phyloP scores from a whole-genome alignment of 148 eudicot species.

The Vaccinium corymbosum region DNA sequence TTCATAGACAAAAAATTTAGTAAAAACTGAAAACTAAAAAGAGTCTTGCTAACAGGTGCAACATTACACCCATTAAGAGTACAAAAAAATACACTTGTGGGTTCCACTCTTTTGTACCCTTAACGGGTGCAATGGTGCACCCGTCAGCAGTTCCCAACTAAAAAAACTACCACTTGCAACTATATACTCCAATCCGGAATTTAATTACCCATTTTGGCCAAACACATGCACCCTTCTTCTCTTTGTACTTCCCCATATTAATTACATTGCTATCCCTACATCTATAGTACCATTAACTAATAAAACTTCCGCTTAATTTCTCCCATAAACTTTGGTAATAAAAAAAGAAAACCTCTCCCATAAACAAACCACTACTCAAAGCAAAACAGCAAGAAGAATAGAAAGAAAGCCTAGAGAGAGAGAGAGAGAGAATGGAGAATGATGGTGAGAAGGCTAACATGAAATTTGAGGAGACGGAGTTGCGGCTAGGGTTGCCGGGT shows the following conservation, averaged over 20 bases:
- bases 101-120: too few species aligned
- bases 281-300: background rate
- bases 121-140: too few species aligned
- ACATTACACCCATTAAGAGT: too few species aligned
- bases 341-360: background rate
- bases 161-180: background rate
- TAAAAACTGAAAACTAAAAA: too few species aligned
- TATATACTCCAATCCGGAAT: slow-evolving; percentile 9
- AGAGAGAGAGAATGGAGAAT: slow-evolving; percentile 7
- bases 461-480: slow-evolving; percentile 49
- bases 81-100: too few species aligned
- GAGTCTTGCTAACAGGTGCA: too few species aligned
- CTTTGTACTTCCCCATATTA: slow-evolving; percentile 13
- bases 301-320: background rate
- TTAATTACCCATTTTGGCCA: slow-evolving; percentile 30
- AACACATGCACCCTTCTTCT: slow-evolving; percentile 19
- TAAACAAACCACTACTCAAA: slow-evolving; percentile 1
- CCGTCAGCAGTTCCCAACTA: background rate
- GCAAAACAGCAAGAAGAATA: background rate
- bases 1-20: background rate
- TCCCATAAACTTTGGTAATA: background rate
- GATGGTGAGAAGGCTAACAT: slow-evolving; percentile 14
- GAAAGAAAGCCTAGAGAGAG: background rate
- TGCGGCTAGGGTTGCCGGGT: slow-evolving; percentile 50
- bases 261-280: background rate